Conservation (phyloP, 495 filamentous ascomycete species). For the Penicillium atrosanguineum region DNA sequence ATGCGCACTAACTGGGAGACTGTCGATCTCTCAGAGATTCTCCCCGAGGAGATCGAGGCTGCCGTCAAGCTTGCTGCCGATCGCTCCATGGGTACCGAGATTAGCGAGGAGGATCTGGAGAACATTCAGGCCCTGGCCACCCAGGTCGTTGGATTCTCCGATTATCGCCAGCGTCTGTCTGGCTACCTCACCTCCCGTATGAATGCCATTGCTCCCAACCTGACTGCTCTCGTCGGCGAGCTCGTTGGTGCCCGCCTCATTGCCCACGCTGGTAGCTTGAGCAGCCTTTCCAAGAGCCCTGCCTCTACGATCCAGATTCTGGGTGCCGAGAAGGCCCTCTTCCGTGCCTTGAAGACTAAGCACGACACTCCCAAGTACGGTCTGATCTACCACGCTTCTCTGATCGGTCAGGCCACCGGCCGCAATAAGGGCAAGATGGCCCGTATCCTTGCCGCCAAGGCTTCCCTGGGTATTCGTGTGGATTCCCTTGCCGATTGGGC, state of each 20-base stretch:
- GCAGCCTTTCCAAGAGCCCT: conserved; percentile 95
- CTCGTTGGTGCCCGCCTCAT: conserved; percentile 95
- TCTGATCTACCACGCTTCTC: conserved; percentile 95
- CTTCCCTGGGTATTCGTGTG: conserved; percentile 86
- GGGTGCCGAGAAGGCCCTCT: conserved; percentile 97
- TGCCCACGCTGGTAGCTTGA: conserved; percentile 89
- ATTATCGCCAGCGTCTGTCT: conserved; percentile 84
- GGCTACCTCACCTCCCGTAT: conserved; percentile 89
- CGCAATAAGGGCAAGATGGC: conserved; percentile 99
- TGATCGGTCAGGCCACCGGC: conserved; percentile 94
- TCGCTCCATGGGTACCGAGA: conserved; percentile 97
- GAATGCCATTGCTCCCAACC: conserved; percentile 94
- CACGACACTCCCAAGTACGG: conserved; percentile 99
- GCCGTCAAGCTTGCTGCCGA: conserved; percentile 93
- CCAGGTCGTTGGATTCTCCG: conserved; percentile 86
- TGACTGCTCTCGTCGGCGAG: conserved; percentile 90
- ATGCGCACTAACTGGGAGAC: conserved; percentile 73
- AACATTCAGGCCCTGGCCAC: conserved; percentile 89
- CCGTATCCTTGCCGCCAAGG: conserved; percentile 89
- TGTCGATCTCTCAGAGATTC: conserved; percentile 82
- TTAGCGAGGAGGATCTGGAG: conserved; percentile 81
- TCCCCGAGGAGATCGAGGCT: conserved; percentile 92
- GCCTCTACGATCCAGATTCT: conserved; percentile 97
- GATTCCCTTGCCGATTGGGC: conserved; percentile 86
- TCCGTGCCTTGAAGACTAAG: conserved; percentile 98